Conservation (phyloP, 768 basidiomycete species). For the Trametes villosa region DNA sequence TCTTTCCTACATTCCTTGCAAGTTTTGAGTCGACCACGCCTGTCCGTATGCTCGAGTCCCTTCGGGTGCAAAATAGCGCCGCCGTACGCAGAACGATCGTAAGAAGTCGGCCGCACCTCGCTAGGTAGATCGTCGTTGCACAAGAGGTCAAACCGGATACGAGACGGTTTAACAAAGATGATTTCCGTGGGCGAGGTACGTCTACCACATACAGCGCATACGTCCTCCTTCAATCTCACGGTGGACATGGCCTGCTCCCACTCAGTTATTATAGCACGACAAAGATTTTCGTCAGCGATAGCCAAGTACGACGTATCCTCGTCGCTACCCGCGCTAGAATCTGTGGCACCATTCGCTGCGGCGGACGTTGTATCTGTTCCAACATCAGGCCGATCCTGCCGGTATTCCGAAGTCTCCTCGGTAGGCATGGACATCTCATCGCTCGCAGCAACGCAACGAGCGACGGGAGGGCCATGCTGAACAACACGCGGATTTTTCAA, state of each 20-base stretch:
- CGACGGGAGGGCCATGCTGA: background rate
- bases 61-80: background rate
- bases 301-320: background rate
- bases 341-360: no score
- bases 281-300: background rate
- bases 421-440: no score
- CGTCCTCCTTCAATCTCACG: background rate
- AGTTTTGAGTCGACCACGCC: background rate
- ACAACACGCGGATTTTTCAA: background rate
- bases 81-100: background rate
- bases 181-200: background rate
- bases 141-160: background rate
- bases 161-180: background rate
- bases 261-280: background rate
- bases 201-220: background rate
- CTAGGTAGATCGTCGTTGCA: background rate
- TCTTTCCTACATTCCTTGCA: background rate
- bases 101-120: background rate
- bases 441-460: no score
- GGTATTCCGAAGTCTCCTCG: no score
- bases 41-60: background rate
- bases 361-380: no score
- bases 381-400: no score
- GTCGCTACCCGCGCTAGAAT: no score
- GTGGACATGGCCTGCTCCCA: background rate